A percentile compares a stretch with the other conserved stretches of the same genome.
These are phyloP conservation scores for Paraconiothyrium sp. DNA, from an alignment of 2,329 filamentous ascomycete genomes.

Conservation along the genomic window DNA sequence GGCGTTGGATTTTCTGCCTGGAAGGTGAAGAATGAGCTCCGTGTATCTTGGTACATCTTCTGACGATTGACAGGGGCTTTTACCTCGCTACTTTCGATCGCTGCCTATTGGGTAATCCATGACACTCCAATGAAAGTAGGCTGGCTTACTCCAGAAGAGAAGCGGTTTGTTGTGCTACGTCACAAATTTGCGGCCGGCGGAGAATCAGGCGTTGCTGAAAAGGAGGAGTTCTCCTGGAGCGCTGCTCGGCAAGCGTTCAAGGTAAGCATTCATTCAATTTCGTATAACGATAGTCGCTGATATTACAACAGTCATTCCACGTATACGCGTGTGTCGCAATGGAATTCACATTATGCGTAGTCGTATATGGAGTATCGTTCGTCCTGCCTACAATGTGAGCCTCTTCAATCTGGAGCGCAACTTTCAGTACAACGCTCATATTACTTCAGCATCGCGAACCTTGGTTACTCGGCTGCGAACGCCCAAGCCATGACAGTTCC, in stretches of 20 bases:
- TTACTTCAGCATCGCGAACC: conserved; percentile 18
- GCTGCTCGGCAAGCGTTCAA: conserved; percentile 18
- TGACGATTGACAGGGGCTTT: conserved; percentile 5
- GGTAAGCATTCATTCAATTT: not conserved
- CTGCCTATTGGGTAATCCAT: conserved; percentile 17
- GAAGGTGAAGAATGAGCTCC: conserved; percentile 8
- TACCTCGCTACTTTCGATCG: conserved; percentile 10
- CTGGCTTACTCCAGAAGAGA: conserved; percentile 27
- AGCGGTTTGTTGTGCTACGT: conserved; percentile 20
- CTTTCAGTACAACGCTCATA: not conserved
- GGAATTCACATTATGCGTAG: conserved; percentile 17
- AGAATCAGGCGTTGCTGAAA: conserved; percentile 24
- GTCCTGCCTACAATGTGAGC: conserved; percentile 15
- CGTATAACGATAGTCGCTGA: not conserved
- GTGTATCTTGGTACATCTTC: not conserved
- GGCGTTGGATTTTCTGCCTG: conserved; percentile 29
- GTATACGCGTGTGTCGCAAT: conserved; percentile 17
- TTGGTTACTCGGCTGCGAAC: conserved; percentile 26
- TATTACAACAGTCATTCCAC: conserved; percentile 10
- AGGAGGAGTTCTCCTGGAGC: conserved; percentile 23
- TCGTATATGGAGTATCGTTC: conserved; percentile 20
- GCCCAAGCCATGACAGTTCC: conserved; percentile 27
- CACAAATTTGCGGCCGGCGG: conserved; percentile 22
- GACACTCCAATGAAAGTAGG: conserved; percentile 20
- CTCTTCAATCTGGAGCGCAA: conserved; percentile 10